Conservation (phyloP, 2,329 filamentous ascomycete genomes). For the Pseudopyrenochaeta lycopersici region DNA sequence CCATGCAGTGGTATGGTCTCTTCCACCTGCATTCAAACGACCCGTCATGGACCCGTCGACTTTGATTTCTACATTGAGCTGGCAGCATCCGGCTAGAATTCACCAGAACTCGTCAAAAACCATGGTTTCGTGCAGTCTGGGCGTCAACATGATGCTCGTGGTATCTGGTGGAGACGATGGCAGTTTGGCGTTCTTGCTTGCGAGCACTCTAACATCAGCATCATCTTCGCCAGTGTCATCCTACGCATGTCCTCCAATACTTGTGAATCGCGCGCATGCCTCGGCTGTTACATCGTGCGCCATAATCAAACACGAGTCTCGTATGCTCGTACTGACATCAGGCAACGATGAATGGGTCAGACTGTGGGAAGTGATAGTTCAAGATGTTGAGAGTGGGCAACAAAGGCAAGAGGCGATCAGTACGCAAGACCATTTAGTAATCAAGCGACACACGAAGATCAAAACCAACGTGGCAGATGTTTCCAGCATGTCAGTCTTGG, state of each 20-base stretch:
- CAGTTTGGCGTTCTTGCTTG: conserved; percentile 65
- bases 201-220: neutral
- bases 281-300: conserved; percentile 72
- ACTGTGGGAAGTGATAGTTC: conserved; percentile 52
- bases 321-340: conserved; percentile 42
- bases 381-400: neutral
- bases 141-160: conserved; percentile 58
- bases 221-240: conserved; percentile 26
- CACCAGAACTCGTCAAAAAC: conserved; percentile 86
- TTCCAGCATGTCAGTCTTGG: conserved; percentile 59
- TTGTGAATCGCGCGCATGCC: conserved; percentile 71
- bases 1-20: conserved; percentile 70
- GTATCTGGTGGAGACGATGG: conserved; percentile 91
- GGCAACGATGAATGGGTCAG: conserved; percentile 61
- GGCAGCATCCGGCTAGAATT: conserved; percentile 50
- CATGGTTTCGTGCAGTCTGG: conserved; percentile 47
- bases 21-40: conserved; percentile 30
- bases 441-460: conserved; percentile 42
- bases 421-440: conserved; percentile 26
- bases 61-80: conserved; percentile 37
- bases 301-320: conserved; percentile 34
- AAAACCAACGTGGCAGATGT: conserved; percentile 65
- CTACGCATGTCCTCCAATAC: conserved; percentile 33
- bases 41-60: neutral
- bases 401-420: neutral